Evolutionary conservation across 257 asterid genomes (phyloP).

Genomic region (Cynanchum wilfordii): DNA sequence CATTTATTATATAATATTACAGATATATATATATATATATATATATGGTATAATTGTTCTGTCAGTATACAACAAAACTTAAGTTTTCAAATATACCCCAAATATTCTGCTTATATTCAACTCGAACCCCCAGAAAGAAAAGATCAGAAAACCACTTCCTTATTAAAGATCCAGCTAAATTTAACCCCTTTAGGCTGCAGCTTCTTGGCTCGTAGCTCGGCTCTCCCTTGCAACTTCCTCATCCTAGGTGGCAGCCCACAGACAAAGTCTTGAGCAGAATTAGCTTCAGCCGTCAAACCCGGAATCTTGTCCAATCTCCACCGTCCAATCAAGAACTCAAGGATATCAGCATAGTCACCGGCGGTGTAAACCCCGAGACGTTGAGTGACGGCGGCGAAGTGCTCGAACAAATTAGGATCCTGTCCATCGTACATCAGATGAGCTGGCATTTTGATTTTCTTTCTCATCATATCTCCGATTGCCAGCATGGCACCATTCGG

Average conservation of each 20-base stretch:
- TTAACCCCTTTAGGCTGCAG: not conserved
- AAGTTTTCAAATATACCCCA: too few species aligned
- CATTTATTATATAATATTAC: too few species aligned
- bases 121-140: too few species aligned
- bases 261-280: conserved; percentile 15
- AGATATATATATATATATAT: too few species aligned
- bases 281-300: conserved; percentile 9
- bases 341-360: conserved; percentile 17
- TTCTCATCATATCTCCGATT: conserved; percentile 17
- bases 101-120: too few species aligned
- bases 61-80: too few species aligned
- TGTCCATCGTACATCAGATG: conserved; percentile 20
- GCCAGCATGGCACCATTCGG: conserved; percentile 11
- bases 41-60: too few species aligned
- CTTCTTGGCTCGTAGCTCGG: conserved; percentile 13
- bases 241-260: conserved; percentile 17
- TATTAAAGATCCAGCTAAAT: conserved; percentile 20
- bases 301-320: conserved; percentile 17
- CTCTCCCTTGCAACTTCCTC: conserved; percentile 15
- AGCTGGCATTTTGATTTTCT: conserved; percentile 13
- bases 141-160: not conserved
- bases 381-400: conserved; percentile 18
- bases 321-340: conserved; percentile 8
- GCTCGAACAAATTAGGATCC: conserved; percentile 16
- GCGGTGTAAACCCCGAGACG: conserved; percentile 16